These are phyloP conservation scores for Tetrapisispora namnaoensis DNA, from an alignment of 805 yeast species.

Conservation along the genomic window DNA sequence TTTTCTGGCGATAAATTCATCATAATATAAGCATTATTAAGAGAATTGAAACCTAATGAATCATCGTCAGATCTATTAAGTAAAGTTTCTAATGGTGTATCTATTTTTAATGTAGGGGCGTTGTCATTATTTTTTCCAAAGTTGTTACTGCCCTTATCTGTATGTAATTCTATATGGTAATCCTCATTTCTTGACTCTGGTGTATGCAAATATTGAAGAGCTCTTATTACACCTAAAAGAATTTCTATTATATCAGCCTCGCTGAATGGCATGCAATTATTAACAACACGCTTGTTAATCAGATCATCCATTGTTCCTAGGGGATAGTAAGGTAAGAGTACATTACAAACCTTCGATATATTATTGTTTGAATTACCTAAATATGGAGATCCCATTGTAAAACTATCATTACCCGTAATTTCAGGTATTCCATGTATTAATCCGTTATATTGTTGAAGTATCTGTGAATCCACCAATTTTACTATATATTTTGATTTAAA, in stretches of 20 bases:
- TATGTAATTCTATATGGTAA: constrained; percentile 6
- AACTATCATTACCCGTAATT: not conserved
- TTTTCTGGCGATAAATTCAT: constrained; percentile 6
- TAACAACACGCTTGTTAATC: constrained; percentile 55
- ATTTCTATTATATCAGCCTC: constrained; percentile 56
- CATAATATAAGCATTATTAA: not conserved
- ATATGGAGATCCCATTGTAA: not conserved
- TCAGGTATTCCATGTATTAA: not conserved
- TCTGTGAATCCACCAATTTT: constrained; percentile 34
- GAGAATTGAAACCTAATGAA: constrained; percentile 4
- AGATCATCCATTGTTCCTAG: constrained; percentile 71
- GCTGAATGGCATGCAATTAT: constrained; percentile 37
- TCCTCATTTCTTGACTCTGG: constrained; percentile 14
- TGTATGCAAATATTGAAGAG: constrained; percentile 63
- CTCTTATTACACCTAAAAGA: constrained; percentile 63
- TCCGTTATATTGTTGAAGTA: not conserved
- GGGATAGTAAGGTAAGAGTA: constrained; percentile 69
- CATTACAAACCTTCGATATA: constrained; percentile 46
- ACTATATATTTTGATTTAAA: constrained; percentile 63
- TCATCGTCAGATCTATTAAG: constrained; percentile 4
- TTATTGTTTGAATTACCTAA: not conserved
- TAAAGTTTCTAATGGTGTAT: constrained; percentile 11
- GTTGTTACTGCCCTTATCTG: constrained; percentile 11
- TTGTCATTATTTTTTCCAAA: constrained; percentile 22
- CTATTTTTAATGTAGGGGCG: constrained; percentile 9